A percentile compares a stretch with the other conserved stretches of the same genome.
Conservation (phyloP, 208 protist genomes). For the Leishmania turanica region DNA sequence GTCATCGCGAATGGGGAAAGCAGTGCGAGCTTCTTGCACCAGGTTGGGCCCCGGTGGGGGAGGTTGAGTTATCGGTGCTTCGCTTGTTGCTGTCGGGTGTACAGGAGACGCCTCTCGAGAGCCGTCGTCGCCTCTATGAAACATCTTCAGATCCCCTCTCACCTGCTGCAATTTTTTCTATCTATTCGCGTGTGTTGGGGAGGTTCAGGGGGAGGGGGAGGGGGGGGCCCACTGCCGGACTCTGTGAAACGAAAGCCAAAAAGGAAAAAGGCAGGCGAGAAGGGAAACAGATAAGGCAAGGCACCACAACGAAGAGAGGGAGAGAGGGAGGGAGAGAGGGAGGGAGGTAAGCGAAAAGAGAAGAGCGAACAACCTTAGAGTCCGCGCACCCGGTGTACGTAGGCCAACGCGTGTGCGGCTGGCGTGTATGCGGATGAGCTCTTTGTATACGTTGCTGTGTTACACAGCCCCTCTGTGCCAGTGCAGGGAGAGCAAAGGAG, state of each 20-base stretch:
- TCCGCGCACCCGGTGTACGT: background rate
- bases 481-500: background rate
- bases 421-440: background rate
- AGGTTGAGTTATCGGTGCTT: background rate
- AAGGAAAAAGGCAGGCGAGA: background rate
- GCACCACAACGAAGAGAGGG: too few species aligned
- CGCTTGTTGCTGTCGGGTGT: background rate
- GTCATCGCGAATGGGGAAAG: background rate
- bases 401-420: background rate
- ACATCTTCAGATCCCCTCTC: constrained; percentile 1
- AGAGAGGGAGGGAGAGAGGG: too few species aligned
- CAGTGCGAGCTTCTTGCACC: background rate
- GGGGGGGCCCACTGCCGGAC: background rate
- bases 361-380: background rate
- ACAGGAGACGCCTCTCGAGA: background rate
- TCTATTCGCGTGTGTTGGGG: background rate
- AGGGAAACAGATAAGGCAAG: background rate
- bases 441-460: background rate
- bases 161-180: background rate
- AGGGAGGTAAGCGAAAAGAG: background rate
- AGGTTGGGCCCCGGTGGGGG: background rate
- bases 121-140: background rate
- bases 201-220: background rate
- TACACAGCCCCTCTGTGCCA: background rate
- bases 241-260: background rate